Evolutionary conservation across 768 basidiomycete genomes (phyloP), one percentile per base, ranked within the genome.

Genomic region (Leucosporidium creatinivorum): DNA sequence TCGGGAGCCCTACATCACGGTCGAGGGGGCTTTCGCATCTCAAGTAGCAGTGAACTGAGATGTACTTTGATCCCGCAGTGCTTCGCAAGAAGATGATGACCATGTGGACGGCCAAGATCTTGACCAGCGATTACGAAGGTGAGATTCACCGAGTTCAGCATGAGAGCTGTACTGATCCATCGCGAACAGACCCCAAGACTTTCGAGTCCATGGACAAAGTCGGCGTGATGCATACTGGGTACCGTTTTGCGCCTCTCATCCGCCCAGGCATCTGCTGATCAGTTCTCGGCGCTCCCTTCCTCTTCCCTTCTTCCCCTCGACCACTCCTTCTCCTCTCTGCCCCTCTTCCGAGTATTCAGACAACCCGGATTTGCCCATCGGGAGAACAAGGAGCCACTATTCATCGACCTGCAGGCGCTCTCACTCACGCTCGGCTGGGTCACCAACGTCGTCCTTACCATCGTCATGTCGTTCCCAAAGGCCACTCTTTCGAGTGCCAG

Each of bases 141-240:
- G 28, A 26, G 55, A 4, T 26, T 56, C 30, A 10, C 33, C 33
- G 33, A 23, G 9, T 3, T 26, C n/a, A 8, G 51, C 8, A 8
- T 23, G 8, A 10, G 51, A 52, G 26, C 23, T 52, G 51, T 33
- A n/a, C 51, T 33, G 33, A 44, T 44, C 10, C 39, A 2, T 44
- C 13, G 8, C 26, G 6, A 5, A 17, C 51, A 52, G 23, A 58
- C 13, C 17, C 21, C 39, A 21, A 60, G 64, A 39, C 33, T 12
- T 65, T 58, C 58, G 58, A 65, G 58, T 65, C 49, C 44, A 28
- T 65, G 56, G 58, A 65, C 54, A 67, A 67, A 36, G 69, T 67
- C 15, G 52, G 63, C 15, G 25, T 55, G 31, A 69, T 69, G 68
- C 68, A 69, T 39, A 69, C 68, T 1, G 68, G 68, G n/a, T n/a